Conservation (phyloP, 2,329 filamentous ascomycete genomes). For the Zasmidium cellare region DNA sequence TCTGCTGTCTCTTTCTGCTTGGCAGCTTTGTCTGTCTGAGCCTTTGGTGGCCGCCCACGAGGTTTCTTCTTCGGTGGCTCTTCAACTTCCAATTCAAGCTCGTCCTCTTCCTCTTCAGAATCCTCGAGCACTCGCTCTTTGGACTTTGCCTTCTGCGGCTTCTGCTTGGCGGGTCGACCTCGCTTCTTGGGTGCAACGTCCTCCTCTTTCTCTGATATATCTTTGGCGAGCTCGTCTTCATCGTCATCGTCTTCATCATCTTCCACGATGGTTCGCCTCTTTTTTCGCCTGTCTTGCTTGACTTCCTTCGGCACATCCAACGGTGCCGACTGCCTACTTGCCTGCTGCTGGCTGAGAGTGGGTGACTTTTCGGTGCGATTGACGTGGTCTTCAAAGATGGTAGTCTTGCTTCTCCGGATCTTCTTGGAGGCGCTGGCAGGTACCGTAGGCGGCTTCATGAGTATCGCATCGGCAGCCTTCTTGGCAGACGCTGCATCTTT, state of each 20-base stretch:
- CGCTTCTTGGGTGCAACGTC: conserved; percentile 13
- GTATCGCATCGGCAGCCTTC: neutral
- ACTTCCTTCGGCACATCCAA: conserved; percentile 15
- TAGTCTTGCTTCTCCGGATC: conserved; percentile 31
- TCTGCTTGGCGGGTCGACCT: conserved; percentile 14
- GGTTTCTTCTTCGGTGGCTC: conserved; percentile 43
- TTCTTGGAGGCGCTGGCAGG: conserved; percentile 19
- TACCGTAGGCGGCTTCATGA: conserved; percentile 21
- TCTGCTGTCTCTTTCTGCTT: neutral
- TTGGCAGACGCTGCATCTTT: neutral
- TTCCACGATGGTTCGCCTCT: conserved; percentile 15
- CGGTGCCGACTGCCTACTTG: conserved; percentile 26
- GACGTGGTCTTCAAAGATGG: conserved; percentile 38
- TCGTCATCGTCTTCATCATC: conserved; percentile 23
- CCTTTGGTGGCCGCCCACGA: conserved; percentile 36
- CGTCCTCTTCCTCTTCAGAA: conserved; percentile 15
- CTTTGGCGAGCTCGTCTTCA: conserved; percentile 27
- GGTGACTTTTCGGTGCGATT: conserved; percentile 22
- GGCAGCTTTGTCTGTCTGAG: conserved; percentile 1
- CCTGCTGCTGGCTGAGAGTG: conserved; percentile 36
- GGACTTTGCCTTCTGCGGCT: neutral
- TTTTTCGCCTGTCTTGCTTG: conserved; percentile 15
- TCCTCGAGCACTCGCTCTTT: conserved; percentile 9
- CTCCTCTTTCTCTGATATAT: conserved; percentile 6
- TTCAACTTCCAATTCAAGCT: conserved; percentile 3